Evolutionary conservation across 2,329 filamentous ascomycete species (phyloP).

Genomic region (Sclerotinia spermophila): DNA sequence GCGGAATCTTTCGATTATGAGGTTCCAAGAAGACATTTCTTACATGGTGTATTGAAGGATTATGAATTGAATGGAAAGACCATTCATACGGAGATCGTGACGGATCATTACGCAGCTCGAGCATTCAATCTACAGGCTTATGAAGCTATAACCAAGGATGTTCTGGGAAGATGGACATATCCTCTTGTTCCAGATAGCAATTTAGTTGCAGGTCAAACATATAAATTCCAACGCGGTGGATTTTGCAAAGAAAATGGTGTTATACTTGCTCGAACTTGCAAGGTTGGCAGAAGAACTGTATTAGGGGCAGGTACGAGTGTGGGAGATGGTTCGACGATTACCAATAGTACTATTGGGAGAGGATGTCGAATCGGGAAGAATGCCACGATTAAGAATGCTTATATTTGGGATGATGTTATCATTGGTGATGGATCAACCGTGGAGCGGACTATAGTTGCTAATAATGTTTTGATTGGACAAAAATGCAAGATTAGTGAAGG

Average conservation of each 20-base stretch:
- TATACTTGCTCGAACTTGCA: constrained; percentile 66
- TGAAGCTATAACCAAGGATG: constrained; percentile 80
- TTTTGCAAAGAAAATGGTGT: constrained; percentile 79
- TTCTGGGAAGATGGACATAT: constrained; percentile 83
- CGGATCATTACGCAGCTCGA: constrained; percentile 79
- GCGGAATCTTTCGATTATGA: constrained; percentile 98
- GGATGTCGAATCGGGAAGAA: constrained; percentile 84
- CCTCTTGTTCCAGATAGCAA: constrained; percentile 90
- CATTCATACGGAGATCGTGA: constrained; percentile 85
- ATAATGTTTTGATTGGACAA: constrained; percentile 67
- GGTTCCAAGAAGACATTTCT: constrained; percentile 78
- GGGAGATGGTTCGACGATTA: constrained; percentile 66
- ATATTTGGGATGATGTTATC: constrained; percentile 80
- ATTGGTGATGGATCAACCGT: constrained; percentile 74
- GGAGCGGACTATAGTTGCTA: constrained; percentile 71
- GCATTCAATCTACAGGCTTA: constrained; percentile 86
- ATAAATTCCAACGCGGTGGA: constrained; percentile 64
- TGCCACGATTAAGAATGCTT: constrained; percentile 73
- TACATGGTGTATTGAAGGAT: constrained; percentile 92
- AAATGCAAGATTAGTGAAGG: constrained; percentile 67
- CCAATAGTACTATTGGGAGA: constrained; percentile 76
- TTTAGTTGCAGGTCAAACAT: constrained; percentile 71
- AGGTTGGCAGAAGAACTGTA: constrained; percentile 65
- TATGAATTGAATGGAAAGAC: constrained; percentile 96
- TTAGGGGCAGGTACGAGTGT: constrained; percentile 75